Base-by-base conservation (phyloP, 169 alveolate species). In the Toxoplasma gondii region DNA sequence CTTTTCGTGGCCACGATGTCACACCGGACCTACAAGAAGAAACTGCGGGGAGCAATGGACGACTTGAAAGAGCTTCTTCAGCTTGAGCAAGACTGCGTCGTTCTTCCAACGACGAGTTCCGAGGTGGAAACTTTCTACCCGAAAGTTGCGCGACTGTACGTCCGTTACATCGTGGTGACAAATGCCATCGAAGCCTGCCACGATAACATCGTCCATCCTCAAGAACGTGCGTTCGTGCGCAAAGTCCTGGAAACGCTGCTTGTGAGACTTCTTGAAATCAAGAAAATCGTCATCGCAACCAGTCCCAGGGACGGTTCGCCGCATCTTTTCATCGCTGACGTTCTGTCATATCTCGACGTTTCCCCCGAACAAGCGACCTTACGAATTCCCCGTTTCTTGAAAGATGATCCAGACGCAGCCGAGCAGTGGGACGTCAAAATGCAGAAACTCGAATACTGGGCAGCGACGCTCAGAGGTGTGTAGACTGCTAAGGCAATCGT, bases 141-240 rank as follows among this genome's bases (percentile, higher is more conserved):
- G 29, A 44, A n/a, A 29, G 38, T 91, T 41, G n/a, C 93, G 41
- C 44, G 41, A 7, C 49, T 97, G 93, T 98, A 97, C 95, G 97
- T 98, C 54, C 97, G 97, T 94, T 98, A 98, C 95, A 96, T 97
- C 49, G 98, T 97, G 80, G 96, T 98, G 70, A 96, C 97, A 95
- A 96, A 97, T 92, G 97, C 97, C 95, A 91, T 97, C 27, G 99
- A 98, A 92, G 99, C 97, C 94, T 96, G 98, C 92, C 97, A 98
- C 94, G 98, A 98, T 95, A 97, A 98, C 86, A 96, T 98, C 93
- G 98, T 97, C 86, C 99, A 98, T 93, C 98, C 98, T 49, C 98
- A 98, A 93, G 98, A 97, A 96, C 97, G 99, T 74, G 94, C 95
- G 91, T 92, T 96, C 93, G 96, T 98, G 41, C 97, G 97, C 91